These are phyloP conservation scores for Colletotrichum zoysiae DNA, from an alignment of 2,329 filamentous ascomycete species.

Conservation along the genomic window DNA sequence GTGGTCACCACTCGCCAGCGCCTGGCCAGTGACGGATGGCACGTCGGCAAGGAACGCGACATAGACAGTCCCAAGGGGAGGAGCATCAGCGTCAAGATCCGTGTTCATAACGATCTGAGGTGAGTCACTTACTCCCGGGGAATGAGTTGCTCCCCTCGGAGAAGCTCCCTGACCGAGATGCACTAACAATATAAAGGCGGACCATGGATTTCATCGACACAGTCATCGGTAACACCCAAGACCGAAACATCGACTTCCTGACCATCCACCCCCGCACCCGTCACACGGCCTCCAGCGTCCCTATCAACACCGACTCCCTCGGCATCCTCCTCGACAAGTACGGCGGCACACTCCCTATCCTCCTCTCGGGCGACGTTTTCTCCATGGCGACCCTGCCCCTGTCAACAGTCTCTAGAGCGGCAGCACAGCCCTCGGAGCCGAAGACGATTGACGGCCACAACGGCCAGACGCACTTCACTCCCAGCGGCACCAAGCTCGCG, in stretches of 20 bases:
- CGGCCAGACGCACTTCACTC: constrained; percentile 43
- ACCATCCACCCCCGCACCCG: constrained; percentile 78
- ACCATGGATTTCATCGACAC: constrained; percentile 74
- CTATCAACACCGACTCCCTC: constrained; percentile 73
- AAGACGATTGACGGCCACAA: constrained; percentile 3
- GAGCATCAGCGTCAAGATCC: constrained; percentile 78
- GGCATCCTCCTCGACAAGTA: constrained; percentile 66
- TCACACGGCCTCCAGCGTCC: constrained; percentile 69
- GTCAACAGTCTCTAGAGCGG: constrained; percentile 44
- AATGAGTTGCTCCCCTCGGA: not conserved
- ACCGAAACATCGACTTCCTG: constrained; percentile 73
- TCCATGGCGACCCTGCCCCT: constrained; percentile 65
- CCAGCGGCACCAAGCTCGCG: constrained; percentile 63
- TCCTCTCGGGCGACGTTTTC: constrained; percentile 79
- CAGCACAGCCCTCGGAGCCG: not conserved
- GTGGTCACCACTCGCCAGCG: constrained; percentile 67
- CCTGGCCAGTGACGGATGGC: constrained; percentile 67
- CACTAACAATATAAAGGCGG: constrained; percentile 51
- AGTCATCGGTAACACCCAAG: constrained; percentile 66
- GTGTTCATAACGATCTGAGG: constrained; percentile 74
- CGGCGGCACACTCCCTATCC: constrained; percentile 68
- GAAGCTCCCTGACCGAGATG: not conserved
- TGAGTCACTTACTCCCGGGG: constrained; percentile 43
- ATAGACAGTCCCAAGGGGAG: constrained; percentile 59
- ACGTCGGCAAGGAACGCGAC: constrained; percentile 58